phyloP scores from a whole-genome alignment of 805 yeast species.

The Ogataea thermomethanolica region DNA sequence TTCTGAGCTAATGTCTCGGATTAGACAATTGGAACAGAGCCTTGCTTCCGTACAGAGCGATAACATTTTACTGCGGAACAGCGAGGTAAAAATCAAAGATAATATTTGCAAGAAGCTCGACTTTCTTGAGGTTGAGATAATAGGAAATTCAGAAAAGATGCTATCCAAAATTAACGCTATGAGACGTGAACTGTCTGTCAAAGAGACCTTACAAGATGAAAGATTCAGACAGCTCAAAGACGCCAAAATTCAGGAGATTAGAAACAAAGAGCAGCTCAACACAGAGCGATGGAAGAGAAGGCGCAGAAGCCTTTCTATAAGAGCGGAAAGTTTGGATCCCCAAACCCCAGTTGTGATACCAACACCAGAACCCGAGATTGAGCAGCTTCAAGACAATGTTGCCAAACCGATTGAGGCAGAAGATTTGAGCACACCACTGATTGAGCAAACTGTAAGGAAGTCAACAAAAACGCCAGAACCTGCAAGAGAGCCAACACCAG shows the following conservation, averaged over 20 bases:
- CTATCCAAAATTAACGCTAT: constrained; percentile 10
- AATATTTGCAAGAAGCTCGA: constrained; percentile 6
- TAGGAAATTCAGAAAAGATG: constrained; percentile 13
- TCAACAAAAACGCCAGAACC: neutral
- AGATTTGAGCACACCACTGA: constrained; percentile 5
- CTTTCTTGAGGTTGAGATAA: constrained; percentile 12
- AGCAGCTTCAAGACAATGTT: too few relatives aligned
- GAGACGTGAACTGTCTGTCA: constrained; percentile 11
- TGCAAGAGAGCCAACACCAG: neutral
- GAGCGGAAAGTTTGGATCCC: constrained; percentile 2
- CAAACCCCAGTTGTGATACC: constrained; percentile 9
- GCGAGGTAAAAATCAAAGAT: constrained; percentile 18
- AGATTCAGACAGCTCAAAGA: constrained; percentile 7
- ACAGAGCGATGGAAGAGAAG: constrained; percentile 4
- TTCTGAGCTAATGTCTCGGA: constrained; percentile 47
- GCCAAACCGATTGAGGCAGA: neutral
- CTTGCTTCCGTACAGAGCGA: constrained; percentile 29
- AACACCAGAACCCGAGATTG: constrained; percentile 13
- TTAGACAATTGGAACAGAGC: constrained; percentile 51
- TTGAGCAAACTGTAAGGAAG: neutral
- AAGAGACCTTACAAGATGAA: neutral
- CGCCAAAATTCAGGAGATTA: constrained; percentile 11
- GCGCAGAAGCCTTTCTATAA: constrained; percentile 6
- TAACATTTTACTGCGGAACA: constrained; percentile 27
- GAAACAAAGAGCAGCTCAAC: constrained; percentile 4